These are phyloP conservation scores for Hevea brasiliensis DNA, from an alignment of 345 rosid species.

Conservation along the genomic window DNA sequence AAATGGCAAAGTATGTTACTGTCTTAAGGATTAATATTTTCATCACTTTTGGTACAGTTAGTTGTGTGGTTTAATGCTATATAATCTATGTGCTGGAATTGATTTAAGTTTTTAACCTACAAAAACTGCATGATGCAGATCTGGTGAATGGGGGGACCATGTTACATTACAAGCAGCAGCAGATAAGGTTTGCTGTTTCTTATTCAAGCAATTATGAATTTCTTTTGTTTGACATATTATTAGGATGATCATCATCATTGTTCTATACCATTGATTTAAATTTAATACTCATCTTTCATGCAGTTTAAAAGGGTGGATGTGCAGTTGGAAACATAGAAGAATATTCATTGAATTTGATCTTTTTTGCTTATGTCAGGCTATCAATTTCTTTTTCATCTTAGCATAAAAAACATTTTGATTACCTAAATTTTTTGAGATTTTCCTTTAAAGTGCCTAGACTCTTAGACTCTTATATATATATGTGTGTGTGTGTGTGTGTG, in stretches of 20 bases:
- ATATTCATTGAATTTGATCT: too few species aligned
- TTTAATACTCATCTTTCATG: too few species aligned
- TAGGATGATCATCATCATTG: not conserved
- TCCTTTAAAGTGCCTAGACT: too few species aligned
- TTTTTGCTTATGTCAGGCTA: too few species aligned
- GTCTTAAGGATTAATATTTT: conserved; percentile 11
- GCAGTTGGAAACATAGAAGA: too few species aligned
- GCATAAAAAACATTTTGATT: too few species aligned
- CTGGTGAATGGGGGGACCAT: conserved; percentile 98
- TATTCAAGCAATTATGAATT: conserved; percentile 15
- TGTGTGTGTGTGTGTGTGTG: too few species aligned
- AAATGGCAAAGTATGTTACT: conserved; percentile 76
- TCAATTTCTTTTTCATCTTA: too few species aligned
- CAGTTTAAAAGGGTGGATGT: too few species aligned
- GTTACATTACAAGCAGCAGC: conserved; percentile 95
- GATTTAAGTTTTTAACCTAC: not conserved
- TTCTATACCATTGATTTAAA: not conserved
- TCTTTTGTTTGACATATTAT: not conserved
- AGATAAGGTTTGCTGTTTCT: conserved; percentile 58
- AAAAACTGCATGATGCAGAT: conserved; percentile 43
- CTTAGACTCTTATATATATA: too few species aligned
- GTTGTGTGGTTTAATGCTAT: conserved; percentile 13
- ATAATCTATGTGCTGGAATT: too few species aligned
- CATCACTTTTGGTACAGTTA: not conserved
- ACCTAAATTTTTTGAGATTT: too few species aligned